phyloP scores from a whole-genome alignment of 805 yeast genomes.

The Tetrapisispora taiwanensis region DNA sequence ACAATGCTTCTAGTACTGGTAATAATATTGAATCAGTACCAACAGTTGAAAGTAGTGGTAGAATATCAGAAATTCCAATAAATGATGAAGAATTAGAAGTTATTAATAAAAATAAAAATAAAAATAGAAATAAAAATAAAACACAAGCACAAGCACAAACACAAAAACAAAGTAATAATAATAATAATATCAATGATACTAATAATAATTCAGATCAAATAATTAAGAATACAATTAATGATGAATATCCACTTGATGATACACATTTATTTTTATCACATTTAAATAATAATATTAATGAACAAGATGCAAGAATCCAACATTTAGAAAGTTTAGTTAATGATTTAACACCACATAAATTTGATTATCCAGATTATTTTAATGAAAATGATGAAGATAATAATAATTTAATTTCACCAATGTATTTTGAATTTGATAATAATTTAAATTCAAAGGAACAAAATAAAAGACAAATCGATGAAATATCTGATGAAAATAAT shows the following conservation, averaged over 20 bases:
- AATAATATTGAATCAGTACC: background rate
- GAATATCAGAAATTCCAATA: constrained; percentile 20
- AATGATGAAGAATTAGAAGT: constrained; percentile 10
- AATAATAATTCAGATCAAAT: background rate
- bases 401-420: background rate
- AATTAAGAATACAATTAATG: constrained; percentile 1
- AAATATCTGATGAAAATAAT: background rate
- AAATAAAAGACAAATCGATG: constrained; percentile 1
- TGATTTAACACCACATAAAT: constrained; percentile 4
- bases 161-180: background rate
- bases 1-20: background rate
- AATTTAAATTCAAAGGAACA: background rate
- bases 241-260: background rate
- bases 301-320: constrained; percentile 26
- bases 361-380: constrained; percentile 1
- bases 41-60: constrained; percentile 6
- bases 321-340: constrained; percentile 25
- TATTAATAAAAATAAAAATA: constrained; percentile 1
- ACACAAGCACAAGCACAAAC: no score
- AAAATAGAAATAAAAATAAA: no score
- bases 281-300: constrained; percentile 22
- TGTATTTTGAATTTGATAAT: background rate
- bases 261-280: constrained; percentile 3
- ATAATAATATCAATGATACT: no score
- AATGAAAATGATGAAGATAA: background rate